Evolutionary conservation across 176 grass and related monocot genomes (phyloP).

Genomic region (Chloris gayana): DNA sequence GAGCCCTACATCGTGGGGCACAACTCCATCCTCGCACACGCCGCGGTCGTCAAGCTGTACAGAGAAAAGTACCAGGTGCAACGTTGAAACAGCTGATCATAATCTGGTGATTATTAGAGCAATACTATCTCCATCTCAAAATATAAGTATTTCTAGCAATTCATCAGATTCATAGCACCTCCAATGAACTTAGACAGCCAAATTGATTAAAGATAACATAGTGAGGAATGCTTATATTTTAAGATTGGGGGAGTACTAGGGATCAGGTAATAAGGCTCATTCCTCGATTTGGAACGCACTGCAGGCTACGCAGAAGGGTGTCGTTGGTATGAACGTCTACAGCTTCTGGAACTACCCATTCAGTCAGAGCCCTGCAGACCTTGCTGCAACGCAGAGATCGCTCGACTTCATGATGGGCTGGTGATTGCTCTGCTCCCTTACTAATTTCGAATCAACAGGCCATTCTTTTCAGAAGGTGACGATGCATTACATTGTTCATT

Average conservation of each 20-base stretch:
- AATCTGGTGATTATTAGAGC: not conserved
- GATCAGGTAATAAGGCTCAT: not conserved
- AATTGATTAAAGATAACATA: no score
- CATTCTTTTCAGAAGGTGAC: not conserved
- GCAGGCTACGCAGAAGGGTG: conserved; percentile 66
- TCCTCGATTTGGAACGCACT: not conserved
- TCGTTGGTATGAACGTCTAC: conserved; percentile 73
- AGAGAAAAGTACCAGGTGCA: conserved; percentile 61
- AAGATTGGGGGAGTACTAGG: not conserved
- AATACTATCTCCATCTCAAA: no score
- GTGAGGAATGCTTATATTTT: no score
- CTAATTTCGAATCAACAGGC: not conserved
- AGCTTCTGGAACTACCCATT: conserved; percentile 73
- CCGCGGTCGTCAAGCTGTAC: conserved; percentile 64
- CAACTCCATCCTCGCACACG: conserved; percentile 63
- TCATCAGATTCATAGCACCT: no score
- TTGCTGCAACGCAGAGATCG: conserved; percentile 56
- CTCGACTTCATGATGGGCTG: conserved; percentile 69
- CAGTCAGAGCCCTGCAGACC: conserved; percentile 41
- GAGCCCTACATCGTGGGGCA: conserved; percentile 70
- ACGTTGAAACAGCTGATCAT: not conserved
- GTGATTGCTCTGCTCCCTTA: conserved; percentile 29
- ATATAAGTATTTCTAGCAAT: no score
- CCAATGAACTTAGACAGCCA: no score
- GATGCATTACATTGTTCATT: not conserved